These are phyloP conservation scores for Medicago ruthenica DNA, from an alignment of 306 rosid species.

Conservation along the genomic window DNA sequence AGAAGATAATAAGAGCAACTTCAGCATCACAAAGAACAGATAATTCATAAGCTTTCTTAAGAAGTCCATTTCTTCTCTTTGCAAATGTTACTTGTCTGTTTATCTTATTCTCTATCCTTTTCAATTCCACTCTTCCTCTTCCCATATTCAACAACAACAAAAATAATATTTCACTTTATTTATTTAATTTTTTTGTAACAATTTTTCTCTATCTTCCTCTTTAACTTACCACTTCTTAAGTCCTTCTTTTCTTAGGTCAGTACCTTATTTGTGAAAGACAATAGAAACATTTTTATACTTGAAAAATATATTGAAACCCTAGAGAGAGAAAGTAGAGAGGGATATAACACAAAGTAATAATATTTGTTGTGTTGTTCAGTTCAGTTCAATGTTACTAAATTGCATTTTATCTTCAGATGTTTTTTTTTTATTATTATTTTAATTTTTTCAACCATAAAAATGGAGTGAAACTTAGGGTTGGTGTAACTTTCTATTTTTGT, in stretches of 20 bases:
- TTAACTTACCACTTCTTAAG: constrained; percentile 50
- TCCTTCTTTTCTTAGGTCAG: constrained; percentile 66
- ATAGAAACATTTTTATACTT: constrained; percentile 44
- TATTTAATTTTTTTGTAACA: constrained; percentile 5
- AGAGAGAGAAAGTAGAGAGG: constrained; percentile 42
- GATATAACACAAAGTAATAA: constrained; percentile 16
- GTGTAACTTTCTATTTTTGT: constrained; percentile 62
- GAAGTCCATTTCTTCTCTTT: constrained; percentile 88
- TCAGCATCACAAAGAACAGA: constrained; percentile 94
- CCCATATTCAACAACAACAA: constrained; percentile 52
- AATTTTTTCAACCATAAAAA: constrained; percentile 47
- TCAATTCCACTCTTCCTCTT: constrained; percentile 93
- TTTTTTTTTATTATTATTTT: not conserved
- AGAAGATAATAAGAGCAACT: constrained; percentile 92
- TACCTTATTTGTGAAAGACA: constrained; percentile 65
- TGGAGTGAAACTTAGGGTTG: constrained; percentile 61
- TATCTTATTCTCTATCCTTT: constrained; percentile 97
- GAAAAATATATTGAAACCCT: constrained; percentile 40
- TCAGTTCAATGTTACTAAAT: constrained; percentile 33
- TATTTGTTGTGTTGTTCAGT: constrained; percentile 15
- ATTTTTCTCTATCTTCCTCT: constrained; percentile 32
- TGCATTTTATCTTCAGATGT: constrained; percentile 15
- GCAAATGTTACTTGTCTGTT: constrained; percentile 97
- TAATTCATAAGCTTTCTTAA: constrained; percentile 93
- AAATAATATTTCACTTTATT: not conserved